Base-by-base conservation (phyloP, 441 rosid genomes). In the Adansonia grandidieri region DNA sequence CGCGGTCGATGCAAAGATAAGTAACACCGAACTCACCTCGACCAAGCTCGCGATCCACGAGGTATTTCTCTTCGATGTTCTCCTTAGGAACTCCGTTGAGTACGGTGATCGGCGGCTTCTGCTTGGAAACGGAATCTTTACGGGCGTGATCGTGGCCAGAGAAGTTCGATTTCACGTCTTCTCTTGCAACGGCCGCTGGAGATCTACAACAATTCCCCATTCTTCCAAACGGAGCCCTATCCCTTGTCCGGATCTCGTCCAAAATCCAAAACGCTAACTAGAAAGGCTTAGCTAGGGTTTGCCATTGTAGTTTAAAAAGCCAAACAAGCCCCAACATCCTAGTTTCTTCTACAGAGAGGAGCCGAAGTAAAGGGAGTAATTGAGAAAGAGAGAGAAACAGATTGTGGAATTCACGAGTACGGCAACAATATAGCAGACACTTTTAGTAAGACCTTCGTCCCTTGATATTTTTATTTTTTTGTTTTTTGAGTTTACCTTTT, bases 151-250 rank as follows among this genome's bases (percentile, higher is more conserved):
- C 94, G 81, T 87, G 88, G 22, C 91, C 88, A 73, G 95, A 82
- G 79, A 79, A 93, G 87, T 79, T 92, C 5, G 98, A 89, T 84
- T 96, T 96, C 15, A 96, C 99, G 56, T 96, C 99, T 70, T 96
- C 99, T 65, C 99, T 84, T 63, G 99, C 99, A 0, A 96, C 98
- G 1, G 99, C 91, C 0, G 99, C 98, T 53, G 99, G 98, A 87
- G 98, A 96, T 93, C 99, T 92, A 85, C 99, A 95, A 76, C 99
- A 95, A 84, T 95, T 95, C 72, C 98, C 99, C 98, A 92, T 92
- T 32, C 73, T 57, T 57, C 15, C 81, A 44, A 42, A 17, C 15
- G 50, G 53, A n/a, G 50, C 66, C 51, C 24, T 45, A 20, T 14
- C 20, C 20, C 5, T 7, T 61, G 37, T 2, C 22, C 69, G 77